Base-by-base conservation (phyloP, 768 basidiomycete species). In the Panellus pusillus region DNA sequence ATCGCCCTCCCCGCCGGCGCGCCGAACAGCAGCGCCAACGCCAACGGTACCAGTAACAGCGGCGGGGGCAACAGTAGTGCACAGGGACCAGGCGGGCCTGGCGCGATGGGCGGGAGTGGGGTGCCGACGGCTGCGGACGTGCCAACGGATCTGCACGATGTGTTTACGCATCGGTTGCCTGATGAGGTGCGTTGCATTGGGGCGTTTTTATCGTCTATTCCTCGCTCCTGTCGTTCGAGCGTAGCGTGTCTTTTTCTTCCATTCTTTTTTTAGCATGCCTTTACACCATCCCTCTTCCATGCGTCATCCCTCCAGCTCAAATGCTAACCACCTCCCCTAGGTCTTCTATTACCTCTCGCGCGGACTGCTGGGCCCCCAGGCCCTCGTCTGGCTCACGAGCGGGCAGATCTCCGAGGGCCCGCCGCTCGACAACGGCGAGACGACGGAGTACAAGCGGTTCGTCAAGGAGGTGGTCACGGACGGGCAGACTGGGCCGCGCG, bases 391-490 rank as follows among this genome's bases (percentile, higher is more conserved):
- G 91, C 82, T 99, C 54, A 93, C 92, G 14, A 84, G 80, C 20
- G 93, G 93, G 14, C 85, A 87, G 68, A 82, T 96, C 55, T 74
- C 88, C 44, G 91, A 98, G 66, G 85, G 85, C 51, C 86, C 89
- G 4, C 96, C 97, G 32, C 76, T 98, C 45, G 93, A 95, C 66
- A 95, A 94, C 65, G 95, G 95, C 2, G 96, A 98, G 70, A 93
- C 91, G 37, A 92, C 82, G 1, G 95, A 99, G 68, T 98, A 97
- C 68, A 87, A 85, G 63, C 83, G 94, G 18, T 99, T 96, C 68
- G 82, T 98, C 59, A 95, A 94, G 75, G 95, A 98, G 70, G 89
- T 93, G 31, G 88, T 98, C 51, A 98, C 95, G 1, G 96, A 98
- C 62, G 92, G 93, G 6, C 86, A 89, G 67, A 97, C 93, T 13